Base-by-base conservation (phyloP, 2,329 filamentous ascomycete genomes). In the Penicillium sp. region DNA sequence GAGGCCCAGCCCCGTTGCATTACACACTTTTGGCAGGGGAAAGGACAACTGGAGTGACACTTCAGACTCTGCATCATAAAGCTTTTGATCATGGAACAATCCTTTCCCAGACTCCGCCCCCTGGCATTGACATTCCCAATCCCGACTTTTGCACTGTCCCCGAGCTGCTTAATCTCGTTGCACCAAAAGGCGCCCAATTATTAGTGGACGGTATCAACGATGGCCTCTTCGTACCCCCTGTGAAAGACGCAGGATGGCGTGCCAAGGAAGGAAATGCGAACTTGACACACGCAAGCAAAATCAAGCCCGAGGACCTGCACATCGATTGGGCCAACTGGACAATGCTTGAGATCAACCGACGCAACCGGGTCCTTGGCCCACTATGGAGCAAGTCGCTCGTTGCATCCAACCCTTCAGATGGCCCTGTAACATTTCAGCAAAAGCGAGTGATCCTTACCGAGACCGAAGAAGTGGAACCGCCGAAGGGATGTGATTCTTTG, bases 1-100 rank as follows among this genome's bases (percentile, higher is more conserved):
- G 86, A 47, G 93, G 93, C 2, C 80, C 93, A 9, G 88, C 93
- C 2, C 93, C 93, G 0, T 76, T 98, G 11, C 86, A 95, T 52
- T 86, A 90, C 67, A 82, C 87, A n/a, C 76, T 97, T 28, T 74
- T 97, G 11, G 71, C 77, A 23, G 72, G 77, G 10, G 74, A 80
- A 44, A 60, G 61, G 0, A 69, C 73, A 49, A 88, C 86, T 0
- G 93, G 93, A 20, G 78, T 96, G 18, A 86, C 87, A 0, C 74
- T 98, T 22, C 93, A 98, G 67, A 97, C 91, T 0, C 77, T 98
- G 29, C 82, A 96, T 65, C 77, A 81, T 1, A 70, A 73, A 13
- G 69, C 76, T 38, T 96, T 97, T 64, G 93, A 98, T 66, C 80
- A 82, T 49, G 93, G 93, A 23, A 67, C 74, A 2, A 77, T 96